These are phyloP conservation scores for Colletotrichum sp. DNA, from an alignment of 2,329 filamentous ascomycete genomes.

Conservation along the genomic window DNA sequence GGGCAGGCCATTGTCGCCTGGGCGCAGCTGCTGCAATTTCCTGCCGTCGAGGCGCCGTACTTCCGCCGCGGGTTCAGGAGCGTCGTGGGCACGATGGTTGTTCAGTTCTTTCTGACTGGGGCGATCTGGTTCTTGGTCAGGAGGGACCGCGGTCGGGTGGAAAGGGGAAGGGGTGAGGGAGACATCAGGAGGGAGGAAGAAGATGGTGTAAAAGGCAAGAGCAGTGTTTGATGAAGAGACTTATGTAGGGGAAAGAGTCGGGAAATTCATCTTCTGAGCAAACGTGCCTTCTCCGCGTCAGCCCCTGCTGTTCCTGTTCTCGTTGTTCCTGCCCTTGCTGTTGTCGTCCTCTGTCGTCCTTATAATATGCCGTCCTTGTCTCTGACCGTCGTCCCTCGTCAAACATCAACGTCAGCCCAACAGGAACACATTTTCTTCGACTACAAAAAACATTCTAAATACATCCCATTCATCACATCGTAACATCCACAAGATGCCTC, in stretches of 20 bases:
- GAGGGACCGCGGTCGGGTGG: neutral
- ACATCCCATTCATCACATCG: neutral
- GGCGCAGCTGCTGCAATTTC: conserved; percentile 42
- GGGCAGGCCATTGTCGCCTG: conserved; percentile 45
- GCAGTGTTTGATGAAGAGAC: neutral
- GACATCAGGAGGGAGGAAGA: neutral
- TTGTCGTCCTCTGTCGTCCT: neutral
- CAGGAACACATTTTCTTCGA: neutral
- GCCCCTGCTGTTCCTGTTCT: neutral
- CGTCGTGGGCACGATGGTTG: conserved; percentile 35
- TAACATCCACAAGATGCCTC: neutral
- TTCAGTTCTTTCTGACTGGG: conserved; percentile 30
- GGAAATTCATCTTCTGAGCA: neutral
- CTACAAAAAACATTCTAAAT: neutral
- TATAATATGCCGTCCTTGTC: neutral
- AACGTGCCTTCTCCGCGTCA: neutral
- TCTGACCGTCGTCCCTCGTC: neutral
- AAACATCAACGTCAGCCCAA: neutral
- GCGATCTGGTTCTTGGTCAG: conserved; percentile 2
- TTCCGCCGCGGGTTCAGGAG: conserved; percentile 35
- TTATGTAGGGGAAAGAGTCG: neutral
- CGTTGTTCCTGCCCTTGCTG: neutral
- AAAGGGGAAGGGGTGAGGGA: neutral
- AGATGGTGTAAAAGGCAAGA: neutral
- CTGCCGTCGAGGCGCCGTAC: conserved; percentile 37